These are phyloP conservation scores for Aspergillus sp. DNA, from an alignment of 2,329 filamentous ascomycete species.

Conservation along the genomic window DNA sequence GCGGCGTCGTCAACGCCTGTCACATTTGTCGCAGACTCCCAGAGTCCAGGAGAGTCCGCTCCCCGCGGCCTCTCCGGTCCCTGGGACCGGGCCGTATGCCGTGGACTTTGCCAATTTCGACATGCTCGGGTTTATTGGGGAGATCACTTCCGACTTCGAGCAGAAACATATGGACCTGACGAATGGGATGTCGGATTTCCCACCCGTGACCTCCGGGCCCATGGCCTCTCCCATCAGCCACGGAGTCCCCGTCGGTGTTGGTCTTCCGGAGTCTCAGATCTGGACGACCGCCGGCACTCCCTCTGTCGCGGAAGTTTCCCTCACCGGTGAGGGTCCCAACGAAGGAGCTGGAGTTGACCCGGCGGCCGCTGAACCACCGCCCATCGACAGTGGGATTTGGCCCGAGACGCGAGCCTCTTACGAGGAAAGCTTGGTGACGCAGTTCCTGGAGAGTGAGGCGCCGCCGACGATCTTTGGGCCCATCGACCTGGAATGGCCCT, in stretches of 20 bases:
- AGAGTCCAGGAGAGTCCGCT: constrained; percentile 5
- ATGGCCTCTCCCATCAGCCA: constrained; percentile 5
- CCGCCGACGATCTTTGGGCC: constrained; percentile 32
- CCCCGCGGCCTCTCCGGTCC: background rate
- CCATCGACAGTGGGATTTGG: constrained; percentile 11
- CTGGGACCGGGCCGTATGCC: background rate
- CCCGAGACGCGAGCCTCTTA: constrained; percentile 19
- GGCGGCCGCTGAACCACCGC: background rate
- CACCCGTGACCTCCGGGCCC: constrained; percentile 11
- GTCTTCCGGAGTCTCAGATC: background rate
- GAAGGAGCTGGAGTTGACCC: background rate
- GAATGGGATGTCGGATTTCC: constrained; percentile 14
- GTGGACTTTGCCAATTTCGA: constrained; percentile 24
- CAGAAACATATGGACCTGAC: constrained; percentile 33
- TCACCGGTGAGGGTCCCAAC: background rate
- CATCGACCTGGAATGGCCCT: constrained; percentile 32
- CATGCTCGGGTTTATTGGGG: constrained; percentile 37
- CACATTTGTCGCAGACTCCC: background rate
- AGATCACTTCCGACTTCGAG: constrained; percentile 33
- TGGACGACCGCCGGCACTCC: background rate
- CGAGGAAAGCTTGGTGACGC: constrained; percentile 28
- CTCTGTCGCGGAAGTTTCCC: background rate
- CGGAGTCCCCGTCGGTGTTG: background rate
- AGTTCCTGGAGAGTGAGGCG: constrained; percentile 27
- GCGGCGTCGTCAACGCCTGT: constrained; percentile 9